These are phyloP conservation scores for Talaromyces rugulosus DNA, from an alignment of 2,329 filamentous ascomycete species.

Conservation along the genomic window DNA sequence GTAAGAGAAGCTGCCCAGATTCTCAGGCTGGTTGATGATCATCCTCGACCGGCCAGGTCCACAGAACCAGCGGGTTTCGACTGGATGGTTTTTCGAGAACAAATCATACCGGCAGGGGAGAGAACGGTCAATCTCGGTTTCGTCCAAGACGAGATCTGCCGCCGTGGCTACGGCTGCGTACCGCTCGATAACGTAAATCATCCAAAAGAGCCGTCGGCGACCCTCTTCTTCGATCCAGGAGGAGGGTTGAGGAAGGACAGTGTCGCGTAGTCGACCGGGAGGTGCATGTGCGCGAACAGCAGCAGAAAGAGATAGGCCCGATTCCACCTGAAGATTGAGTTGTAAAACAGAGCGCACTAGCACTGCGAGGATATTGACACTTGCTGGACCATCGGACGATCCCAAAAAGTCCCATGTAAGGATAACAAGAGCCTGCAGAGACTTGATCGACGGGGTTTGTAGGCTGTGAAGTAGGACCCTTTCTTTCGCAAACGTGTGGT, in stretches of 20 bases:
- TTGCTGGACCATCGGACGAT: conserved; percentile 81
- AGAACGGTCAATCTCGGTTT: conserved; percentile 82
- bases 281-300: conserved; percentile 81
- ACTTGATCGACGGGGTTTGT: conserved; percentile 84
- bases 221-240: conserved; percentile 90
- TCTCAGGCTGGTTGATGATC: conserved; percentile 69
- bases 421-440: conserved; percentile 81
- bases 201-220: conserved; percentile 82
- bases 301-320: conserved; percentile 73
- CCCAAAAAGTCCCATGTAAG: conserved; percentile 80
- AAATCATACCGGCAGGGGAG: conserved; percentile 83
- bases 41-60: conserved; percentile 50
- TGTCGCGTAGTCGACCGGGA: conserved; percentile 64
- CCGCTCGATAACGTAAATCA: conserved; percentile 84
- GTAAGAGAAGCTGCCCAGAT: conserved; percentile 80
- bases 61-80: conserved; percentile 77
- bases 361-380: conserved; percentile 85
- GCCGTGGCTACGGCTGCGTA: conserved; percentile 88
- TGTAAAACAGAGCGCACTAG: conserved; percentile 87
- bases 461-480: conserved; percentile 82
- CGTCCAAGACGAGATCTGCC: conserved; percentile 84
- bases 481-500: conserved; percentile 77
- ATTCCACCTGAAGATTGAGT: conserved; percentile 77
- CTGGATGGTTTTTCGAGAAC: conserved; percentile 75
- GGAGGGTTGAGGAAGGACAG: conserved; percentile 68